A percentile compares a stretch with the other conserved stretches of the same genome.
Evolutionary conservation across 768 basidiomycete genomes (phyloP).

Genomic region (Lactarius quietus): DNA sequence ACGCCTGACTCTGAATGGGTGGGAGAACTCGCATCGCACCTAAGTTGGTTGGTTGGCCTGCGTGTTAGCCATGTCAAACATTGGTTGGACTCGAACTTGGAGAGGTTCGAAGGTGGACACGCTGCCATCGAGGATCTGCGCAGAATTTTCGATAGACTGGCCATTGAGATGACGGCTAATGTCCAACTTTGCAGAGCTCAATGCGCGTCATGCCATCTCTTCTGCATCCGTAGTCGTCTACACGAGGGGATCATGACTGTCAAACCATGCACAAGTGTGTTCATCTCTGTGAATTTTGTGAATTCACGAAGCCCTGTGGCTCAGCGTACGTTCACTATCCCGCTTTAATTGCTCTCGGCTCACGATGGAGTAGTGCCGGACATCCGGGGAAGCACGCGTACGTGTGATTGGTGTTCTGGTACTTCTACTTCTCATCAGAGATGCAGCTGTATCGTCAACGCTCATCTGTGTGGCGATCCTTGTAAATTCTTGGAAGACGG

Average conservation of each 20-base stretch:
- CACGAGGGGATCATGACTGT: conserved; percentile 51
- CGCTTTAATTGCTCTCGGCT: not conserved
- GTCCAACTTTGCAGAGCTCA: conserved; percentile 48
- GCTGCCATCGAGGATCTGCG: conserved; percentile 46
- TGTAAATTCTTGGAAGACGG: conserved; percentile 43
- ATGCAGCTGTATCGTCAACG: conserved; percentile 46
- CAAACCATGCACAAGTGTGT: conserved; percentile 46
- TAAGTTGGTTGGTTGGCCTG: conserved; percentile 39
- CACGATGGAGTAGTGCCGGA: conserved; percentile 43
- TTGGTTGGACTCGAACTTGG: conserved; percentile 52
- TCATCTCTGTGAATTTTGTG: conserved; percentile 43
- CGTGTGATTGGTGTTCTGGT: conserved; percentile 12
- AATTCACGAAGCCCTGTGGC: conserved; percentile 38
- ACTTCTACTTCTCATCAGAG: not conserved
- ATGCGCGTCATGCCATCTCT: conserved; percentile 47
- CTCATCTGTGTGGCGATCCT: conserved; percentile 52
- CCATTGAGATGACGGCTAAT: conserved; percentile 44
- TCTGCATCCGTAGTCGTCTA: conserved; percentile 44
- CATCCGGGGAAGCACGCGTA: conserved; percentile 56
- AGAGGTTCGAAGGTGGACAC: conserved; percentile 42
- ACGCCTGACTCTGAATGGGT: conserved; percentile 43
- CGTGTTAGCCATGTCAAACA: conserved; percentile 47
- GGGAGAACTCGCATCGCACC: conserved; percentile 35
- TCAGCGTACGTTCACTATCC: conserved; percentile 40
- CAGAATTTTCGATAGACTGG: conserved; percentile 41